Percentiles rank a stretch among this genome's conserved stretches.
Evolutionary conservation across 2,329 filamentous ascomycete genomes (phyloP).

Genomic region (Alternaria infectoria): DNA sequence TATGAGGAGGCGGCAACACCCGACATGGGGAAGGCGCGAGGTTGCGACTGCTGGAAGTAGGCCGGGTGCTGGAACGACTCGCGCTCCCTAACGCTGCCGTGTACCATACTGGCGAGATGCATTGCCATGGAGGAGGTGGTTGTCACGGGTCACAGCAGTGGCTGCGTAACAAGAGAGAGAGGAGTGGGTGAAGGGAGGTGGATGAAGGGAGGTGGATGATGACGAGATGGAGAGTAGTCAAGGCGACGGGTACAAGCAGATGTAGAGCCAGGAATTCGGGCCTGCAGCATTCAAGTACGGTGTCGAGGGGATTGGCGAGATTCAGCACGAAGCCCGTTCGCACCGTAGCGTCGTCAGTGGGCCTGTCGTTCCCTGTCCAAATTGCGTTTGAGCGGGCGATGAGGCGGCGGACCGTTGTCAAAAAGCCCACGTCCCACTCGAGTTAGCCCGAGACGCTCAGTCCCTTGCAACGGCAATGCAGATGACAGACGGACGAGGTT

Average conservation of each 20-base stretch:
- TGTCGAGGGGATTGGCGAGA: conserved; percentile 43
- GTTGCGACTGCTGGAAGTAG: conserved; percentile 48
- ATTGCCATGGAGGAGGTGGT: conserved; percentile 44
- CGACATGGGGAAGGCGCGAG: conserved; percentile 34
- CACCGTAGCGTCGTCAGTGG: conserved; percentile 40
- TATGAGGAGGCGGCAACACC: conserved; percentile 26
- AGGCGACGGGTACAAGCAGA: conserved; percentile 37
- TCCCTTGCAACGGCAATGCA: conserved; percentile 51
- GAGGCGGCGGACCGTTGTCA: conserved; percentile 48
- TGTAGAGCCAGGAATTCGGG: conserved; percentile 45
- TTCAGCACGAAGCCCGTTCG: conserved; percentile 43
- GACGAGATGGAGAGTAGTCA: conserved; percentile 28
- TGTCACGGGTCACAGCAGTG: conserved; percentile 43
- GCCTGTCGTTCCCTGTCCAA: conserved; percentile 43
- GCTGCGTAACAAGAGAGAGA: conserved; percentile 36
- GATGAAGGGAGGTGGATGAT: conserved; percentile 26
- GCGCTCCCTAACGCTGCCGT: conserved; percentile 50
- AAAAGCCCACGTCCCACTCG: conserved; percentile 38
- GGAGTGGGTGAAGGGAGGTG: conserved; percentile 17
- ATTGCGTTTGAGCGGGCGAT: conserved; percentile 45
- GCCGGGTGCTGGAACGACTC: conserved; percentile 43
- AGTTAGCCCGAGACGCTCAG: conserved; percentile 37
- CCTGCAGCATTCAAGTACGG: conserved; percentile 48
- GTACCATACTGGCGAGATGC: conserved; percentile 54
- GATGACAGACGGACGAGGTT: conserved; percentile 41